phyloP scores from a whole-genome alignment of 805 yeast genomes.

The Myxozyma melibiosi region DNA sequence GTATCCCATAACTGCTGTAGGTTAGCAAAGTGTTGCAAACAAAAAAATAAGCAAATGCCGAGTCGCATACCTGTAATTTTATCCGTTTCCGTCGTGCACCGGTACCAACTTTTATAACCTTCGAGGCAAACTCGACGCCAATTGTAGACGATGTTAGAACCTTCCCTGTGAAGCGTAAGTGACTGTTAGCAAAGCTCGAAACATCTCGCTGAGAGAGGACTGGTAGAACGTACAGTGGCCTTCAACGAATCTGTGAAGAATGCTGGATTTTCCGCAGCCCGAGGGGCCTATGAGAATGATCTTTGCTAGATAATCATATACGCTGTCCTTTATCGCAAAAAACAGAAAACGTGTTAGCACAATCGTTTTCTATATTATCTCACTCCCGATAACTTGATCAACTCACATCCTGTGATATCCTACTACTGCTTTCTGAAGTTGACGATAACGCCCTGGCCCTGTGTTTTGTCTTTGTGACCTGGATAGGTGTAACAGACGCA shows the following conservation, averaged over 20 bases:
- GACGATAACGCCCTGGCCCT: slow-evolving; percentile 16
- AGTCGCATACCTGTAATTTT: slow-evolving; percentile 33
- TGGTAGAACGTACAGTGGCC: slow-evolving; percentile 40
- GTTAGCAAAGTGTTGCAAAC: not conserved
- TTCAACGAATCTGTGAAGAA: slow-evolving; percentile 47
- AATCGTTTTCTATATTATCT: not conserved
- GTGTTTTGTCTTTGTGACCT: slow-evolving; percentile 9
- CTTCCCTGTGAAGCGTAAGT: slow-evolving; percentile 36
- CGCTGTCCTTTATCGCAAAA: slow-evolving; percentile 18
- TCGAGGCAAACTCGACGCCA: slow-evolving; percentile 47
- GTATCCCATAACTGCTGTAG: slow-evolving; percentile 89
- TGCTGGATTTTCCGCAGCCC: slow-evolving; percentile 52
- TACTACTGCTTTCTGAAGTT: slow-evolving; percentile 18
- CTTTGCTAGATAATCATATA: slow-evolving; percentile 46
- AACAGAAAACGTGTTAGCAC: not conserved
- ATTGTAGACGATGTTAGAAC: slow-evolving; percentile 44
- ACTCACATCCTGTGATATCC: slow-evolving; percentile 18
- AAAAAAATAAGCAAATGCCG: not conserved
- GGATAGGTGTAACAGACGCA: slow-evolving; percentile 6
- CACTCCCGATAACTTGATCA: no score
- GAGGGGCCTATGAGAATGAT: slow-evolving; percentile 50
- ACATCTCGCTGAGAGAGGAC: not conserved
- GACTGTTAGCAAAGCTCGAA: not conserved
- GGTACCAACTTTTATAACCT: slow-evolving; percentile 43
- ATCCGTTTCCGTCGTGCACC: slow-evolving; percentile 35